A percentile compares a stretch with the other conserved stretches of the same genome.
phyloP scores from a whole-genome alignment of 257 asterid genomes.

The Hygrophila difformis region DNA sequence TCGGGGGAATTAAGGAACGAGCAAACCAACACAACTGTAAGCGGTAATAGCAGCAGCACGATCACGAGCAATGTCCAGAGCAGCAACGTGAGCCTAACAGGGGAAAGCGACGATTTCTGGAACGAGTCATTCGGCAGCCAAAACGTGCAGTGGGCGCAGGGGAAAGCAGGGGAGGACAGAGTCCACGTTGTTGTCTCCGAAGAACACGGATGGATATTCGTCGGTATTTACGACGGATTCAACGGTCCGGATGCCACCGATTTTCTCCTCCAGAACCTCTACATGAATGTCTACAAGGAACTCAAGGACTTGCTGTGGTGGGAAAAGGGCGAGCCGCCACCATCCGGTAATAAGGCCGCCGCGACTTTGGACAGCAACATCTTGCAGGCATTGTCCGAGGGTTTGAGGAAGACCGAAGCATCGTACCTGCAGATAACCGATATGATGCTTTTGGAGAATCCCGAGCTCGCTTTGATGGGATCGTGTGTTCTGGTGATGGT shows the following conservation, averaged over 20 bases:
- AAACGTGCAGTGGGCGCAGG: constrained; percentile 97
- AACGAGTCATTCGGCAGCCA: constrained; percentile 57
- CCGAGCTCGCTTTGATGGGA: constrained; percentile 91
- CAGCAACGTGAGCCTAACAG: constrained; percentile 44
- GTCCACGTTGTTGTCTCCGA: constrained; percentile 81
- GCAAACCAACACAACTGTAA: constrained; percentile 21
- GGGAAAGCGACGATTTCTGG: constrained; percentile 44
- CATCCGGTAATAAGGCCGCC: too few species aligned
- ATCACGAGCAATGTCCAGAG: constrained; percentile 41
- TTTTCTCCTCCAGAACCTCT: constrained; percentile 57
- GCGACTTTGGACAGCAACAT: constrained; percentile 41
- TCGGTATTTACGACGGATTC: constrained; percentile 90
- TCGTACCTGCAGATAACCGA: constrained; percentile 76
- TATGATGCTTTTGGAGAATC: constrained; percentile 76
- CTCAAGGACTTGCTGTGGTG: constrained; percentile 75
- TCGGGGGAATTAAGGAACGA: constrained; percentile 34
- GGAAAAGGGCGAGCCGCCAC: constrained; percentile 35
- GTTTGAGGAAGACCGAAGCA: constrained; percentile 67
- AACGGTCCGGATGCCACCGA: constrained; percentile 98
- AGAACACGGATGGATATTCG: constrained; percentile 89
- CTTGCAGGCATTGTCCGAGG: constrained; percentile 69
- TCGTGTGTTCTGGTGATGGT: constrained; percentile 92
- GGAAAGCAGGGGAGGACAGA: constrained; percentile 93
- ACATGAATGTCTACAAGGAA: constrained; percentile 62
- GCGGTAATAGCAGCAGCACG: constrained; percentile 35